Evolutionary conservation across 306 rosid genomes (phyloP), one percentile per base, ranked within the genome.

Genomic region (Canavalia gladiata): DNA sequence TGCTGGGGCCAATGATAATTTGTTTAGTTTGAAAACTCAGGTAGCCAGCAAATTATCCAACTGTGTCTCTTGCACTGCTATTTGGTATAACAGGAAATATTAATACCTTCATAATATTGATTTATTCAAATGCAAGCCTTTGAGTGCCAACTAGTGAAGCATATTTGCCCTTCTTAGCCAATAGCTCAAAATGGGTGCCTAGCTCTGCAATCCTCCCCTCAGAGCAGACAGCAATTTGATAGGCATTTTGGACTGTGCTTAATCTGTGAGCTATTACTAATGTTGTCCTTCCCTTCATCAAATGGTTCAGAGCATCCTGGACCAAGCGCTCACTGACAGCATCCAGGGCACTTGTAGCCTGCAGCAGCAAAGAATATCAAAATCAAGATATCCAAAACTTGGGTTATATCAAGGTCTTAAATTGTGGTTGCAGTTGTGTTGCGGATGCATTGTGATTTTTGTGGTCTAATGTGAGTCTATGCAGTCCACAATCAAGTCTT

Each of bases 321-420:
- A 95, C 97, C 78, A 91, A 87, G 62, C 96, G 92, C 87, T 95
- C 98, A 25, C 99, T 95, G 7, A 86, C 89, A 0, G 99, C 90
- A 83, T 95, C 99, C 73, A 95, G 79, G 12, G 98, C 96, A 85
- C 99, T 95, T 41, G 97, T 93, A 11, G 98, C 99, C 99, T 93
- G 88, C 78, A 50, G 67, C 39, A 78, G 45, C 85, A 49, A 84
- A 69, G 3, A 84, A 63, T 33, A 84, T 47, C 30, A n/a, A 54
- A 31, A 47, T 83, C 69, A 70, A 71, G 46, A 33, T 6, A 51
- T 43, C n/a, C 55, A 72, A 35, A 50, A 55, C 41, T 42, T 35
- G 18, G 68, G 71, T 51, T 70, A 68, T 41, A 66, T 66, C 51
- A 66, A 2, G 50, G 71, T 65, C 41, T 65, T 65, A 41, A 18